These are phyloP conservation scores for Pseudogymnoascus sp. DNA, from an alignment of 2,329 filamentous ascomycete species.

Conservation along the genomic window DNA sequence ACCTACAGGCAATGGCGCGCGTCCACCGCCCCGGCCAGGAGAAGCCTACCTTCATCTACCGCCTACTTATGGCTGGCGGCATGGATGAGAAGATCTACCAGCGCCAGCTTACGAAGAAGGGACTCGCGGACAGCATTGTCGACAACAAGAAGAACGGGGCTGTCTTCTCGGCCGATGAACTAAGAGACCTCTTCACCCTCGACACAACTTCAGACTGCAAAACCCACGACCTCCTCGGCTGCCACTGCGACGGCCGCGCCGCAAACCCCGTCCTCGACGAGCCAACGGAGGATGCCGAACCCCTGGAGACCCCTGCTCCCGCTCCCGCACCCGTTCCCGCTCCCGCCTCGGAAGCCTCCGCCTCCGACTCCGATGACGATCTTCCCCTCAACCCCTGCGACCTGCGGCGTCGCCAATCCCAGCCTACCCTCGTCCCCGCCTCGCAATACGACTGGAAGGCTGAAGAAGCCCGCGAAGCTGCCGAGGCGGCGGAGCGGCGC, in stretches of 20 bases:
- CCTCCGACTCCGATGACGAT: slow-evolving; percentile 10
- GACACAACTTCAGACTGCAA: slow-evolving; percentile 54
- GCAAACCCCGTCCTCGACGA: slow-evolving; percentile 13
- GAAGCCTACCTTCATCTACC: slow-evolving; percentile 58
- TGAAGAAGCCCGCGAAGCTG: slow-evolving; percentile 35
- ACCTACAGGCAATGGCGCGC: slow-evolving; percentile 66
- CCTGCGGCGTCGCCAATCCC: slow-evolving; percentile 11
- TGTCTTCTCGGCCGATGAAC: slow-evolving; percentile 57
- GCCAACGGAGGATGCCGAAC: slow-evolving; percentile 11
- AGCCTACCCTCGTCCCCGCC: slow-evolving; percentile 31
- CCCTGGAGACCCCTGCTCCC: neutral
- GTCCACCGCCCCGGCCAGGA: slow-evolving; percentile 68
- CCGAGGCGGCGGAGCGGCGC: slow-evolving; percentile 23
- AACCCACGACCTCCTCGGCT: slow-evolving; percentile 60
- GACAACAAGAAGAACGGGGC: slow-evolving; percentile 53
- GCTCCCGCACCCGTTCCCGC: neutral
- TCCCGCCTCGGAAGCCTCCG: slow-evolving; percentile 5
- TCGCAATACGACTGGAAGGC: slow-evolving; percentile 38
- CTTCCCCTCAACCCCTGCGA: slow-evolving; percentile 16
- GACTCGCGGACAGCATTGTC: slow-evolving; percentile 62
- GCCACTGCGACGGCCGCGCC: slow-evolving; percentile 51
- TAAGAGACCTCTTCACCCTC: slow-evolving; percentile 58
- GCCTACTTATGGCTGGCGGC: slow-evolving; percentile 58
- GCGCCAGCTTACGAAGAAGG: slow-evolving; percentile 62
- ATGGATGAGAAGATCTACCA: slow-evolving; percentile 71